Evolutionary conservation across 139 green algal genomes (phyloP).

Genomic region (Auxenochlorella pyrenoidosa): DNA sequence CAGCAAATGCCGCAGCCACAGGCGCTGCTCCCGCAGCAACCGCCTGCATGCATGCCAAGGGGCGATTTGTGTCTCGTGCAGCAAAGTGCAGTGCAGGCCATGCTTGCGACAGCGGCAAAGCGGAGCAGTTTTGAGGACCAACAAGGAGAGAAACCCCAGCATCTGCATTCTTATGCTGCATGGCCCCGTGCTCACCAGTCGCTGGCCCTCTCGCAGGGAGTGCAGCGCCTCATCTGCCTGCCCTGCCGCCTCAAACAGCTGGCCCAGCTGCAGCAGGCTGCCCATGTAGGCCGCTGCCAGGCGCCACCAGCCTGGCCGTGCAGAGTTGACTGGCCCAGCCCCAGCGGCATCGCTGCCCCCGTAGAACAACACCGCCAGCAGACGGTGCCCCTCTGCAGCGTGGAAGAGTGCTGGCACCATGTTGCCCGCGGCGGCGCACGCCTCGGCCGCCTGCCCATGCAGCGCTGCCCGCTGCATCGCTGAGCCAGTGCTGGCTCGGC

Average conservation of each 20-base stretch:
- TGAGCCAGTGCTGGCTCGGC: not conserved
- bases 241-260: conserved; percentile 56
- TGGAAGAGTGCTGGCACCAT: conserved; percentile 36
- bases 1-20: conserved; percentile 22
- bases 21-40: not conserved
- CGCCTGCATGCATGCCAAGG: conserved; percentile 30
- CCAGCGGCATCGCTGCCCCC: not conserved
- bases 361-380: conserved; percentile 30
- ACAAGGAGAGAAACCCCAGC: not conserved
- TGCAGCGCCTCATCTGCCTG: conserved; percentile 59
- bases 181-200: conserved; percentile 32
- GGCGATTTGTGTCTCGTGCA: not conserved
- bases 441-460: conserved; percentile 15
- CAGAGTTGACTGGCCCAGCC: not conserved
- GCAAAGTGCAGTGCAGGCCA: not conserved
- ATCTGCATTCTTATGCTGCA: too few species aligned
- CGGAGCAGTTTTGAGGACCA: not conserved
- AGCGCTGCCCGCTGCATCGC: conserved; percentile 14
- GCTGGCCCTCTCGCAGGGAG: conserved; percentile 57
- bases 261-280: conserved; percentile 56
- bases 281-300: conserved; percentile 43
- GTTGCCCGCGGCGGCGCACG: not conserved
- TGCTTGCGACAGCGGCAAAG: too few species aligned
- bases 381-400: conserved; percentile 44
- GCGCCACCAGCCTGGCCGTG: conserved; percentile 45